Base-by-base conservation (phyloP, 768 basidiomycete species). In the Ramaria sp. region DNA sequence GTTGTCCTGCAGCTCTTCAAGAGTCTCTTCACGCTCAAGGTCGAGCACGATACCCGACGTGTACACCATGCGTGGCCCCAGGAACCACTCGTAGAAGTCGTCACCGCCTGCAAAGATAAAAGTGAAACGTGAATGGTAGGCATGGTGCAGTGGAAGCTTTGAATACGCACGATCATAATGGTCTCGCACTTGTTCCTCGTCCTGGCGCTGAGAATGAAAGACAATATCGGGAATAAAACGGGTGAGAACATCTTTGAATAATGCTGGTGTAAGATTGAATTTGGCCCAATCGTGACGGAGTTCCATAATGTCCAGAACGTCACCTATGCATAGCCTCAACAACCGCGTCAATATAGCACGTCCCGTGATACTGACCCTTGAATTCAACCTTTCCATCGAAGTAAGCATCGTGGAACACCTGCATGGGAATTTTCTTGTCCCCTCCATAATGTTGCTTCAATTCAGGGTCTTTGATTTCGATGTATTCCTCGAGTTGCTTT, bases 1-100 rank as follows among this genome's bases (percentile, higher is more conserved):
- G 78, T 98, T 99, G 69, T 98, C 95, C 73, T 99, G 96, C 9
- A 99, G 80, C 60, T 92, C 77, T 66, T 98, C 95, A 45, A 99
- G 78, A 12, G 90, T 82, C 67, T 97, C 86, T 58, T 83, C 74
- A 39, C 73, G 70, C 59, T 78, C 78, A 56, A 85, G 70, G 65
- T 87, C 81, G 24, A 72, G 71, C 54, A 97, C 78, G 50, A 99
- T 75, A 59, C 96, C 96, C 25, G 89, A 94, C 10, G 96, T 99
- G 69, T 98, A 99, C 65, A 99, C 81, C 95, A 96, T 96, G 57
- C 90, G 86, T 5, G 88, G 87, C 9, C 92, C 92, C 41, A 96
- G 78, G 79, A 95, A 95, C 88, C 94, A 96, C 62, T 74, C 78
- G 67, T 97, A 96, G 67, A 97, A 98, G 73, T 98, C 93, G 61